Percentiles rank a stretch among this genome's conserved stretches.
Conservation (phyloP, 140 eudicot species). For the Bidens hawaiensis region DNA sequence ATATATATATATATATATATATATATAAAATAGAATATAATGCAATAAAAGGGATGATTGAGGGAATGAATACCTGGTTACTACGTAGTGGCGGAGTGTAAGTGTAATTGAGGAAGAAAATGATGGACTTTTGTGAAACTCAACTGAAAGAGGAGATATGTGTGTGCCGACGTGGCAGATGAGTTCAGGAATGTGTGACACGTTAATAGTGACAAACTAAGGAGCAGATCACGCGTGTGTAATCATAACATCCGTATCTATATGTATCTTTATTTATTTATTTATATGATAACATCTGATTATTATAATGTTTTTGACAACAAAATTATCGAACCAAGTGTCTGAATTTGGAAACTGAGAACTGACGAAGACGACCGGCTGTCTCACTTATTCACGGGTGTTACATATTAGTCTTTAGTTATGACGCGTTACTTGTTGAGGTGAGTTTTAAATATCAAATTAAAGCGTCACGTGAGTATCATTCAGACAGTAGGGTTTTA, state of each 20-base stretch:
- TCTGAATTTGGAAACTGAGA: background rate
- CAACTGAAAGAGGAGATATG: background rate
- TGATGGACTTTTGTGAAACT: background rate
- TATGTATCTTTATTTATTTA: no score
- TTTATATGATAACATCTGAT: no score
- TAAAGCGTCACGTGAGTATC: no score
- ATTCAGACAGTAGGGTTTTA: no score
- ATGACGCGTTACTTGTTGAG: no score
- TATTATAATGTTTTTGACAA: background rate
- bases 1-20: no score
- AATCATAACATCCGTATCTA: background rate
- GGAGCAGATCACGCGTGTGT: conserved; percentile 17
- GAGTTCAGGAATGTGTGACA: conserved; percentile 24
- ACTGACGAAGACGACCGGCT: background rate
- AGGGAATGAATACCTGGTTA: conserved; percentile 14
- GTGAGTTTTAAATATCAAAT: no score
- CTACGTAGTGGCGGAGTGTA: conserved; percentile 11
- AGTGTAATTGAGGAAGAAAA: conserved; percentile 6
- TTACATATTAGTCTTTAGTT: no score
- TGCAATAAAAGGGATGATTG: no score
- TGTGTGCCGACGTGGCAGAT: conserved; percentile 16
- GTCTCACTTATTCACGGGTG: background rate
- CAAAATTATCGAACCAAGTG: no score
- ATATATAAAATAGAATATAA: no score
- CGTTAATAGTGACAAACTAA: conserved; percentile 21